A percentile compares a stretch with the other conserved stretches of the same genome.
phyloP scores from a whole-genome alignment of 1,284 basidiomycete genomes.

The Leccinum fuscescens region DNA sequence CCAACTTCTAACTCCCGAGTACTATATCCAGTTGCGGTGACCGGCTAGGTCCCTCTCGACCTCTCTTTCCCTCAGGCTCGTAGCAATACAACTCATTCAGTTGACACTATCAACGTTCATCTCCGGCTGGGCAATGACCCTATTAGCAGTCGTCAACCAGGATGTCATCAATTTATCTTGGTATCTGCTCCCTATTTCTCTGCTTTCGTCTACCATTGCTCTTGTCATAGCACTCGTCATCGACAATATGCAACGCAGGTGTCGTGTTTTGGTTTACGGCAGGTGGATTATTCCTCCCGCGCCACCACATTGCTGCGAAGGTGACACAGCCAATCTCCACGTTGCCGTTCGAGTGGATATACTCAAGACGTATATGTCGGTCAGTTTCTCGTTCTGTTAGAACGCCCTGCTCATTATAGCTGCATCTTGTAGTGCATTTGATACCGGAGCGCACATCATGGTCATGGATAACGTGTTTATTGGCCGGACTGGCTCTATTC shows the following conservation, averaged over 20 bases:
- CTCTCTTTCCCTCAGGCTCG: conserved; percentile 40
- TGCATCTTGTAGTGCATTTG: conserved; percentile 1
- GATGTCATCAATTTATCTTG: conserved; percentile 51
- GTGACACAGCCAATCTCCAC: background rate
- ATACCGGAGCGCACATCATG: conserved; percentile 1
- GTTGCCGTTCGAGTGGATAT: background rate
- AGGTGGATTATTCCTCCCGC: background rate
- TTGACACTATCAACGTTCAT: conserved; percentile 45
- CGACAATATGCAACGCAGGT: conserved; percentile 59
- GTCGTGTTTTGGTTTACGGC: conserved; percentile 53
- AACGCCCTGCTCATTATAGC: conserved; percentile 2
- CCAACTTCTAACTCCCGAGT: conserved; percentile 40
- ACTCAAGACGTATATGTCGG: conserved; percentile 2
- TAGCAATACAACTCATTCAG: conserved; percentile 48
- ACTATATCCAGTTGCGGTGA: conserved; percentile 49
- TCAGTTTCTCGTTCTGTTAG: conserved; percentile 3
- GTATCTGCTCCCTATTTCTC: conserved; percentile 60
- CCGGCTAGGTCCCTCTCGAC: conserved; percentile 55
- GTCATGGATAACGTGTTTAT: conserved; percentile 2
- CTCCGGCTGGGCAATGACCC: conserved; percentile 55
- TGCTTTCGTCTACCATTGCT: conserved; percentile 51
- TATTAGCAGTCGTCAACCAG: conserved; percentile 46
- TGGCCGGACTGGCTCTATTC: conserved; percentile 3
- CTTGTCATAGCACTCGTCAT: conserved; percentile 51
- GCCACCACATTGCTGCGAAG: background rate